Conservation (phyloP, 176 grass and related monocot genomes). For the Calamus simplicifolius region DNA sequence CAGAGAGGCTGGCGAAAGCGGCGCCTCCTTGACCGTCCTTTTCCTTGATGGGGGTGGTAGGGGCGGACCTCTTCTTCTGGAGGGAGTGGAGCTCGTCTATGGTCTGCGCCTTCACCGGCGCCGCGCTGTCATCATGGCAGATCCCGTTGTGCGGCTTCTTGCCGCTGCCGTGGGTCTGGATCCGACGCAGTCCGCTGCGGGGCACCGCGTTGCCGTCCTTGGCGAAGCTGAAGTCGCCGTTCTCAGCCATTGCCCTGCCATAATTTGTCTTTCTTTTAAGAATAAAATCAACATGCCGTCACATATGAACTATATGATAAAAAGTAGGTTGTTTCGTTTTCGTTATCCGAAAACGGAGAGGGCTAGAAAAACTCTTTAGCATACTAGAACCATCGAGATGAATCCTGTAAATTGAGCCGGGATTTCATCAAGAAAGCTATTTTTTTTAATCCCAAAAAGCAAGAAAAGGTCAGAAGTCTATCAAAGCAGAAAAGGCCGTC, state of each 20-base stretch:
- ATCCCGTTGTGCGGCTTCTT: constrained; percentile 60
- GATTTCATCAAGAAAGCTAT: too few relatives aligned
- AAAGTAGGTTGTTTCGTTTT: too few relatives aligned
- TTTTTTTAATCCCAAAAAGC: too few relatives aligned
- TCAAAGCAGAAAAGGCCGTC: too few relatives aligned
- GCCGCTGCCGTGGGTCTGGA: constrained; percentile 41
- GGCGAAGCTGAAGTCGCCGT: constrained; percentile 34
- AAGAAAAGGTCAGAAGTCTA: too few relatives aligned
- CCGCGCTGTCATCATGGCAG: constrained; percentile 87
- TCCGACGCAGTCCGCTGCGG: constrained; percentile 31
- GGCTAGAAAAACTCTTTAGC: too few relatives aligned
- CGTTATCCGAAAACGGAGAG: too few relatives aligned
- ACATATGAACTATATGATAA: too few relatives aligned
- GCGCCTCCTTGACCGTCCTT: constrained; percentile 6
- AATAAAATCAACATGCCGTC: too few relatives aligned
- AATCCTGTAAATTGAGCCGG: too few relatives aligned
- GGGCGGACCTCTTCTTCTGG: constrained; percentile 68
- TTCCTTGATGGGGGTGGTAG: constrained; percentile 68
- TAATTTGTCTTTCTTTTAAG: neutral
- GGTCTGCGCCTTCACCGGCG: constrained; percentile 79
- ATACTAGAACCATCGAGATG: too few relatives aligned
- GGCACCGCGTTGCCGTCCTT: constrained; percentile 3
- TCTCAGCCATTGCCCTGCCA: constrained; percentile 18
- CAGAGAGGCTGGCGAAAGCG: constrained; percentile 39
- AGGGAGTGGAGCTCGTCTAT: constrained; percentile 96